Evolutionary conservation across 352 stramenopile species (phyloP).

Genomic region (Phytopythium kandeliae): DNA sequence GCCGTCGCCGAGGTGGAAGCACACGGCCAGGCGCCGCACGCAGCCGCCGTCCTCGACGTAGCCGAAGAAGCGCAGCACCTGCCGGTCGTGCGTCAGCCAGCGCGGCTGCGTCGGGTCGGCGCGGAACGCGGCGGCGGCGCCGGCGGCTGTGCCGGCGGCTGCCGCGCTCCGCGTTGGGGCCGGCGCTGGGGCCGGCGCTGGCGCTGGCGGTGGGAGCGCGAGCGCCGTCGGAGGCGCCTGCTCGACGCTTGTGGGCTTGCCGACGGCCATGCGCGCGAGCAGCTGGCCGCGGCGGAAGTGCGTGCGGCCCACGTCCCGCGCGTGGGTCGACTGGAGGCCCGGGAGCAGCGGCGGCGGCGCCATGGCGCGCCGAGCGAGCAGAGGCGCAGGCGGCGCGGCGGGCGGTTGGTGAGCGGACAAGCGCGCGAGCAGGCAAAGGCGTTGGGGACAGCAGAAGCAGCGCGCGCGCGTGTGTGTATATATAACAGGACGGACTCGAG

Average conservation of each 20-base stretch:
- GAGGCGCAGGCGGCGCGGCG: no score
- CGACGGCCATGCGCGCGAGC: constrained; percentile 55
- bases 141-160: constrained; percentile 7
- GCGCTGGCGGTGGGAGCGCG: not conserved
- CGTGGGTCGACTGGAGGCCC: constrained; percentile 46
- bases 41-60: constrained; percentile 58
- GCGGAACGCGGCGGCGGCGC: constrained; percentile 34
- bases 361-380: no score
- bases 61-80: constrained; percentile 88
- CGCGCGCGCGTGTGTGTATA: no score
- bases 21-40: constrained; percentile 62
- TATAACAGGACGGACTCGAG: no score
- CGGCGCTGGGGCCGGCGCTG: not conserved
- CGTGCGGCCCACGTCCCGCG: constrained; percentile 30
- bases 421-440: no score
- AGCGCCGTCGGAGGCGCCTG: not conserved
- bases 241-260: constrained; percentile 27
- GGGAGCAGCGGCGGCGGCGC: constrained; percentile 36
- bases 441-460: no score
- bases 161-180: constrained; percentile 1
- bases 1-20: constrained; percentile 80
- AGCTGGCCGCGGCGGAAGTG: constrained; percentile 61
- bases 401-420: no score
- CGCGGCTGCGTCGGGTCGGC: constrained; percentile 37
- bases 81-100: constrained; percentile 68